Evolutionary conservation across 768 basidiomycete genomes (phyloP), one percentile per base, ranked within the genome.

Genomic region (Auriscalpium orientale): DNA sequence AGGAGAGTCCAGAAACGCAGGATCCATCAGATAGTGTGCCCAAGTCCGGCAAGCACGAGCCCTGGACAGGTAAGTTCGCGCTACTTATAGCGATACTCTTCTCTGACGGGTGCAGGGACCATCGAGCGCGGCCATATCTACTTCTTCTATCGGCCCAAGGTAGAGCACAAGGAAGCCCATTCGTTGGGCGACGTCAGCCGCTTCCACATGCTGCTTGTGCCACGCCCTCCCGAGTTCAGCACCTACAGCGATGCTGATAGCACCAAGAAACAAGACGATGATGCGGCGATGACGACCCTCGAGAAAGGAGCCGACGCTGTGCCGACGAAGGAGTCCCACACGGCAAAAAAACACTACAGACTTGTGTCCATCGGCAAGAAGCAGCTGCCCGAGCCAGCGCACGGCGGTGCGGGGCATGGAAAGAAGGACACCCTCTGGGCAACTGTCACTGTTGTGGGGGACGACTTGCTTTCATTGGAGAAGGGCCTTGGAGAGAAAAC

Each of bases 141-240:
- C 67, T 83, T 85, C 66, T 79, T 83, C 68, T 85, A 82, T 62
- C 77, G 80, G 11, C 83, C 82, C 4, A 76, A 79, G 33, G 81
- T 83, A 18, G 68, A 82, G 61, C 64, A 70, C 13, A 76, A 81
- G 56, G 75, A 81, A 56, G 79, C 74, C 0, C 64, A 76, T n/a
- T 79, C 78, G 8, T 56, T 84, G 34, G 80, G 83, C 64, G 82
- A 84, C 56, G 73, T 85, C 35, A 72, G 72, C 57, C 78, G 80
- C 50, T 75, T 85, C 55, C 76, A 82, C 61, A 79, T 86, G 66
- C 72, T 85, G 21, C 74, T 87, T 18, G 71, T 85, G 10, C 83
- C 83, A 15, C 71, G 78, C 4, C 76, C 76, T 2, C 78, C 83
- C 0, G 71, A 69, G 51, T 79, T 79, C 45, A 68, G 68, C 46